Percentiles rank a stretch among this genome's conserved stretches.
Evolutionary conservation across 2,329 filamentous ascomycete species (phyloP).

Genomic region (Didymella glomerata): DNA sequence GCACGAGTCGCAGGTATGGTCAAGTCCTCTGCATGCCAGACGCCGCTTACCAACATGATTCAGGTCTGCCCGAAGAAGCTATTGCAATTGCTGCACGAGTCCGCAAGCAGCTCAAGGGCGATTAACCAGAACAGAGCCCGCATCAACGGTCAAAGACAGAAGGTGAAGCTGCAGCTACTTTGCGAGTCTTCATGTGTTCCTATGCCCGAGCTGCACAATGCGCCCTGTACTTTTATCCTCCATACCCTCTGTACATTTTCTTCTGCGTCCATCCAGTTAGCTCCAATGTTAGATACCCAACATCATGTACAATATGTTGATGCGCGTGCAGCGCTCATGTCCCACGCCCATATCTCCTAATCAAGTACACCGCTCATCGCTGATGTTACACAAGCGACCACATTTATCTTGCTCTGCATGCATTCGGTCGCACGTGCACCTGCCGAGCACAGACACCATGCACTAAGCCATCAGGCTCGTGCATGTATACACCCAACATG

Average conservation of each 20-base stretch:
- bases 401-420: slow-evolving; percentile 12
- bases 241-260: not conserved
- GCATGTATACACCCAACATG: not conserved
- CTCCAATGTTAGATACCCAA: slow-evolving; percentile 15
- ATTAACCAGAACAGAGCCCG: not conserved
- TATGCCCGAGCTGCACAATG: not conserved
- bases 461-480: slow-evolving; percentile 7
- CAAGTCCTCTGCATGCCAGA: not conserved
- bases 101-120: slow-evolving; percentile 52
- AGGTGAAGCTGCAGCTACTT: not conserved
- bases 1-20: slow-evolving; percentile 75
- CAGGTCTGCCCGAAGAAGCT: slow-evolving; percentile 73
- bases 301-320: slow-evolving; percentile 10
- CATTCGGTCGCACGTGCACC: slow-evolving; percentile 10
- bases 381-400: slow-evolving; percentile 12
- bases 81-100: slow-evolving; percentile 72
- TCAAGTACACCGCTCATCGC: slow-evolving; percentile 3
- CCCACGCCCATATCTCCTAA: not conserved
- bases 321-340: slow-evolving; percentile 9
- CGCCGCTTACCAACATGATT: slow-evolving; percentile 14
- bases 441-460: slow-evolving; percentile 11
- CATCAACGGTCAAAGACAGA: not conserved
- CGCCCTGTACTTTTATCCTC: not conserved
- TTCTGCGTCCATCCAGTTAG: not conserved
- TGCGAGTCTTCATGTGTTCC: not conserved